Base-by-base conservation (phyloP, 2,329 filamentous ascomycete genomes). In the Scortechinia acanthostroma region DNA sequence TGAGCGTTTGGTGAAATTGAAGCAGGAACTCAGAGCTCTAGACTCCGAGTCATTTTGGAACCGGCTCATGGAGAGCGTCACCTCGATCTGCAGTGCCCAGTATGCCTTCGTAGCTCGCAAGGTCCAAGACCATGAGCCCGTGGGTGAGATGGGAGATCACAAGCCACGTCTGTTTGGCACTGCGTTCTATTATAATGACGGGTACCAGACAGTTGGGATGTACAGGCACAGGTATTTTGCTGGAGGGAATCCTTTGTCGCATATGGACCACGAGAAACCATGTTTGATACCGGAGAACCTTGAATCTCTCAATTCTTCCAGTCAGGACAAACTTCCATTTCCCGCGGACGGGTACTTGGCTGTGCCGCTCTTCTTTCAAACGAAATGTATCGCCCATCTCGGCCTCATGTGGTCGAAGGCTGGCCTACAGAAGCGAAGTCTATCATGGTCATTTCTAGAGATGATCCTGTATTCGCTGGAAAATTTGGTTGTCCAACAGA, bases 211-310 rank as follows among this genome's bases (percentile, higher is more conserved):
- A 44, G 68, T 71, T 49, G 65, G 71, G 20, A 69, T 79, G 43
- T 65, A 78, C 52, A 72, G 73, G 49, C 74, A 84, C 53, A 76
- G 77, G 62, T 77, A 78, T 50, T 84, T 44, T 15, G 23, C 22
- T 17, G 5, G 16, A 22, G 25, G 16, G 20, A 78, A 80, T 50
- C 81, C 82, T 3, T 83, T 82, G 58, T 74, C 74, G 25, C 75
- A 83, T 56, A 86, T 87, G 82, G 78, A 76, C 51, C 77, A 86
- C 56, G 81, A 86, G 63, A 84, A 86, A 58, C 77, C 85, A 43
- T 83, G 85, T 56, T 61, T 86, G 46, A 77, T 88, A 19, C 78
- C 82, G 1, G 76, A 85, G 46, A 68, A 71, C 35, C 60, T 87
- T 42, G 68, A 68, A 45, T 72, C 77, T 3, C 75, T 83, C 54